Evolutionary conservation across 129 eudicot species (phyloP).

Genomic region (Scalesia atractyloides): DNA sequence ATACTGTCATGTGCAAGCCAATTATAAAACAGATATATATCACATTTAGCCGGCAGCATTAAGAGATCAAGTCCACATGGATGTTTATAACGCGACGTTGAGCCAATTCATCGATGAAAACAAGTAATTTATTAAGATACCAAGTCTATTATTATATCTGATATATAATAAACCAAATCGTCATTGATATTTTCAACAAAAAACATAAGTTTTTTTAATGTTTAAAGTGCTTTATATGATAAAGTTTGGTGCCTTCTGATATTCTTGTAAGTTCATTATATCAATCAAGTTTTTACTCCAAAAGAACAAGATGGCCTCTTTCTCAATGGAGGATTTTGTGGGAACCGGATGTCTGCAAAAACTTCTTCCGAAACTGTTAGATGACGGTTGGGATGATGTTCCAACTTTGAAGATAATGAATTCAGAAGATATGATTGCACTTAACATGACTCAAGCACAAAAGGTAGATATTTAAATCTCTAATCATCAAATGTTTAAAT

Average conservation of each 20-base stretch:
- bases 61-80: neutral
- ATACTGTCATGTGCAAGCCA: constrained; percentile 32
- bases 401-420: constrained; percentile 84
- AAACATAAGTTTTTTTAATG: constrained; percentile 17
- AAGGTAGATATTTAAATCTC: constrained; percentile 41
- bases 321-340: constrained; percentile 74
- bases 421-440: constrained; percentile 65
- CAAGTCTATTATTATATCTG: constrained; percentile 15
- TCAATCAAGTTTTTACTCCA: constrained; percentile 19
- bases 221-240: constrained; percentile 24
- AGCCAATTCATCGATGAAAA: constrained; percentile 11
- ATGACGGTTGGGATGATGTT: constrained; percentile 91
- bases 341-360: constrained; percentile 63
- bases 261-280: neutral
- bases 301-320: constrained; percentile 61
- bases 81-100: constrained; percentile 14
- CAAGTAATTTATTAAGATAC: constrained; percentile 3
- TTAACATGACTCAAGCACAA: constrained; percentile 70
- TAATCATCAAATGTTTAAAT: neutral
- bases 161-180: constrained; percentile 6
- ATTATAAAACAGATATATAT: constrained; percentile 9
- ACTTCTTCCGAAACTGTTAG: constrained; percentile 68
- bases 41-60: constrained; percentile 25
- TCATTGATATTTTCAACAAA: constrained; percentile 34
- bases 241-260: neutral